Conservation (phyloP, 1,284 basidiomycete species). For the Trichosporon sp. region DNA sequence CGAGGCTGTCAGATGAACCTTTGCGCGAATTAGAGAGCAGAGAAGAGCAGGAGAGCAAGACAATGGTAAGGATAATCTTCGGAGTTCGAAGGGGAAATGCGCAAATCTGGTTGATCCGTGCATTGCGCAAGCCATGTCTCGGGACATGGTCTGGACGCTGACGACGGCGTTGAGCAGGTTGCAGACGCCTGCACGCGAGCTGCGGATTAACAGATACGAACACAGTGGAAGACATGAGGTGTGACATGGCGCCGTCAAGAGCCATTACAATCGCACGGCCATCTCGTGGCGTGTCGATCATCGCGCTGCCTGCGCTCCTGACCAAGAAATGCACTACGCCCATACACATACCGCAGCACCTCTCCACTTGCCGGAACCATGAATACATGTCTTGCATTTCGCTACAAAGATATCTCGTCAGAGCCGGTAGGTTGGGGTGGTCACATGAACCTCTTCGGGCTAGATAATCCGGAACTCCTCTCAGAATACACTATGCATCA, state of each 20-base stretch:
- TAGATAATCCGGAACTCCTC: background rate
- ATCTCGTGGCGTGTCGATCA: background rate
- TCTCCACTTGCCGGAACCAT: background rate
- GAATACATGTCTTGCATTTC: background rate
- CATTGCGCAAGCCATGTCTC: background rate
- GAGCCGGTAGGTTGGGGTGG: background rate
- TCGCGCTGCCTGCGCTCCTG: too few relatives aligned
- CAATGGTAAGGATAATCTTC: background rate
- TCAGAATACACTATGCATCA: conserved; percentile 1
- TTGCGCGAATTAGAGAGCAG: background rate
- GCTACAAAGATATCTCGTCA: background rate
- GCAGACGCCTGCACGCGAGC: background rate
- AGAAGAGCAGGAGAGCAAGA: background rate
- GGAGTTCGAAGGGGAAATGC: background rate
- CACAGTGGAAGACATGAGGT: too few relatives aligned
- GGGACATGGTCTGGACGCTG: background rate
- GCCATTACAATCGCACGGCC: too few relatives aligned
- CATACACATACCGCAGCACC: background rate
- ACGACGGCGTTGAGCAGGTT: background rate
- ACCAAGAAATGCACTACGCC: too few relatives aligned
- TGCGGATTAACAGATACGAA: too few relatives aligned
- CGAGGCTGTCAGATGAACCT: background rate
- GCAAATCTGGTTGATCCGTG: background rate
- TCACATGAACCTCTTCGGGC: background rate
- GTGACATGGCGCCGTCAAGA: too few relatives aligned